phyloP scores from a whole-genome alignment of 2,329 filamentous ascomycete genomes.

The Chaetomiaceae sp. region DNA sequence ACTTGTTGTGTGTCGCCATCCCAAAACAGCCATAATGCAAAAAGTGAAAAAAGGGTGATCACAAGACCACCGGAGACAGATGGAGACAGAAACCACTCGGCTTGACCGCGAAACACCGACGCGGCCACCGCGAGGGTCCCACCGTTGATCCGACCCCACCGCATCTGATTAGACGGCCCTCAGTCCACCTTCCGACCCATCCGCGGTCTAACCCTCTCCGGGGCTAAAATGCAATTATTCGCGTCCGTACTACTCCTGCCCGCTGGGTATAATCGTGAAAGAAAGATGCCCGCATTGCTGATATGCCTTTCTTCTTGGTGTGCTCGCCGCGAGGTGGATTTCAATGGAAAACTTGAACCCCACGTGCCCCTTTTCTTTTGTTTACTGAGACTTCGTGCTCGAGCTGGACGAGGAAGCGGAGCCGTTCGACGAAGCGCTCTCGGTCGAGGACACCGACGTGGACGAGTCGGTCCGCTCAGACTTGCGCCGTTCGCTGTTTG shows the following conservation, averaged over 20 bases:
- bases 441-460: slow-evolving; percentile 13
- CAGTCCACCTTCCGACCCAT: background rate
- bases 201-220: background rate
- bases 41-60: background rate
- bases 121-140: background rate
- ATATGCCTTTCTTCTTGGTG: no score
- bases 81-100: background rate
- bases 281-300: no score
- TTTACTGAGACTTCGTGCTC: slow-evolving; percentile 17
- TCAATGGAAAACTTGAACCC: background rate
- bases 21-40: background rate
- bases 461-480: slow-evolving; percentile 18
- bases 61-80: background rate
- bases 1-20: background rate
- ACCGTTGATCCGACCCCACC: slow-evolving; percentile 5
- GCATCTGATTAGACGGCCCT: background rate
- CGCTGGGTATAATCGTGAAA: no score
- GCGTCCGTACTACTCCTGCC: slow-evolving; percentile 1
- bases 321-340: background rate
- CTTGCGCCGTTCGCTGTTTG: slow-evolving; percentile 23
- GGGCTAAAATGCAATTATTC: slow-evolving; percentile 4
- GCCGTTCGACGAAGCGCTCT: slow-evolving; percentile 5
- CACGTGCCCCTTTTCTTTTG: background rate
- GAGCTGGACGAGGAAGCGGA: slow-evolving; percentile 13
- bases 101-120: background rate